These are phyloP conservation scores for Beauveria caledonica DNA, from an alignment of 2,329 filamentous ascomycete genomes.

Conservation along the genomic window DNA sequence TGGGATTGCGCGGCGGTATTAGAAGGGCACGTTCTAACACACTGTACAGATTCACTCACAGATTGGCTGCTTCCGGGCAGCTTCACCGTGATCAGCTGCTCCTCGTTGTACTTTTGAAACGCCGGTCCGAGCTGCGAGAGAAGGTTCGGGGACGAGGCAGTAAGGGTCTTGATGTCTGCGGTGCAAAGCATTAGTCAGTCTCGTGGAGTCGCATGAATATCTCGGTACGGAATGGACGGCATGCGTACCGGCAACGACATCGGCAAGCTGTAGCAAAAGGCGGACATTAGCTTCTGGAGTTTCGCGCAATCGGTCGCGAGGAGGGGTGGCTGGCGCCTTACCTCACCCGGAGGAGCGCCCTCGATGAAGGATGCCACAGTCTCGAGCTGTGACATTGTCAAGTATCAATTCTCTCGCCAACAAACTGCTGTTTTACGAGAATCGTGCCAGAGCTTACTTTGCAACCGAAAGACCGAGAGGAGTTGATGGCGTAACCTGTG, in stretches of 20 bases:
- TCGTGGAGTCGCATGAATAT: background rate
- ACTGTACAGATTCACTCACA: conserved; percentile 19
- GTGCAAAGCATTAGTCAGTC: background rate
- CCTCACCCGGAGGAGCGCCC: conserved; percentile 93
- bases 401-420: background rate
- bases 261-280: conserved; percentile 55
- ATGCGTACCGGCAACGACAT: conserved; percentile 72
- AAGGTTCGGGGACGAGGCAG: conserved; percentile 58
- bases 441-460: background rate
- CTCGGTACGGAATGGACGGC: background rate
- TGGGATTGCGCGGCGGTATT: conserved; percentile 11
- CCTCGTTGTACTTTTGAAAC: conserved; percentile 92
- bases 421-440: background rate
- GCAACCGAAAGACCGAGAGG: background rate
- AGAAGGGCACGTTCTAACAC: background rate
- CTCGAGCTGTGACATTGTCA: conserved; percentile 31
- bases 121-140: conserved; percentile 69
- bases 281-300: conserved; percentile 21
- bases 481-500: conserved; percentile 11
- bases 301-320: conserved; percentile 13
- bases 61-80: conserved; percentile 73
- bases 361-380: conserved; percentile 77
- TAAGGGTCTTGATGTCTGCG: conserved; percentile 82
- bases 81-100: conserved; percentile 83
- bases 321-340: conserved; percentile 34